Evolutionary conservation across 805 yeast genomes (phyloP), one percentile per base, ranked within the genome.

Genomic region (Teunomyces gatunensis): DNA sequence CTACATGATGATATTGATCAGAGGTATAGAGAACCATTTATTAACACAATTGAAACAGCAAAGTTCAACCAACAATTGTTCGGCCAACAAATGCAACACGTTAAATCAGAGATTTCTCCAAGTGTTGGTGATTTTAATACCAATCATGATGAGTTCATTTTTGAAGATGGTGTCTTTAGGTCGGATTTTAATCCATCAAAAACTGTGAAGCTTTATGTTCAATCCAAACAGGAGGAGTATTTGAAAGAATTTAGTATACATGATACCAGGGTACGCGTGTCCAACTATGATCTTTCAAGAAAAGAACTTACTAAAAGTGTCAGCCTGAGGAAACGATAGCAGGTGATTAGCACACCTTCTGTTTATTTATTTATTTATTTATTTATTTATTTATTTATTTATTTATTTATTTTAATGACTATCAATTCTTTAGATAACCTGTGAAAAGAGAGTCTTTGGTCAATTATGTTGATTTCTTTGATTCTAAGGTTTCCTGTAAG

Each of bases 111-210:
- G 15, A 45, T 45, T 13, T 25, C 56, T 15, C 25, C 56, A n/a
- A 52, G 51, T 6, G 52, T 47, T 32, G 39, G 27, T 48, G 42
- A 45, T 54, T 23, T 7, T n/a, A 21, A 27, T 12, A 25, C 11
- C 25, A 11, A 18, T 28, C 40, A 45, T 6, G 65, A 65, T 43
- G 54, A 62, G 39, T 23, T 23, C 11, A 25, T 21, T 11, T 60
- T 55, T 44, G 45, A 54, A 2, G 42, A 51, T 4, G 72, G 71
- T 2, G 44, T 64, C n/a, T 59, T 58, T 40, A 51, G 51, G 11
- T 54, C 54, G 20, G 74, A 69, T 40, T 69, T 60, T 46, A 58
- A 65, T 48, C 63, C 68, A 1, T 30, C 32, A 4, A 39, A 49
- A 12, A 42, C 53, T 12, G 35, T 59, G n/a, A 33, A 36, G 5